These are phyloP conservation scores for Taphrina pruni DNA, from an alignment of 1,139 yeast genomes.

Conservation along the genomic window DNA sequence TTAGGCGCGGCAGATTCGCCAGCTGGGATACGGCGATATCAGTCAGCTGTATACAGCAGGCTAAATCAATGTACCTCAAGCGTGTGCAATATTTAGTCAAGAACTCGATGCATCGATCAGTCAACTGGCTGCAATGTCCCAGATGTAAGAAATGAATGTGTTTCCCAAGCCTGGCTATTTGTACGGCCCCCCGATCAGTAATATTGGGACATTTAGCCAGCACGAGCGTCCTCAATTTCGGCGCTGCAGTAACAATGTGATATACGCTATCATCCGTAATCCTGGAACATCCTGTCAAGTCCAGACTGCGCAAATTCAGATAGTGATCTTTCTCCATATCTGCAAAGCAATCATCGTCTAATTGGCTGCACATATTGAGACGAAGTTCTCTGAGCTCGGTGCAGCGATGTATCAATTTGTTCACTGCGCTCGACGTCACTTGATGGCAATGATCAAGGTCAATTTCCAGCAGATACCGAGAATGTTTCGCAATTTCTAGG, in stretches of 20 bases:
- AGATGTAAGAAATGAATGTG: constrained; percentile 87
- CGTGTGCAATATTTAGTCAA: constrained; percentile 81
- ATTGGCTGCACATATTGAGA: constrained; percentile 51
- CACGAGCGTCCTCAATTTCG: constrained; percentile 83
- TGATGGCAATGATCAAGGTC: constrained; percentile 85
- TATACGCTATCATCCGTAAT: constrained; percentile 82
- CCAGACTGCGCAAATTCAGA: constrained; percentile 68
- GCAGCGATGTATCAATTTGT: constrained; percentile 66
- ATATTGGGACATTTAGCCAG: constrained; percentile 87
- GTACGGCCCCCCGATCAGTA: constrained; percentile 79
- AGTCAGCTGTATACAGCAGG: constrained; percentile 90
- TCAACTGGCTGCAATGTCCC: constrained; percentile 90
- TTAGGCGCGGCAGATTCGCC: constrained; percentile 75
- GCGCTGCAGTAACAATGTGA: constrained; percentile 74
- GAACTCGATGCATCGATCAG: constrained; percentile 82
- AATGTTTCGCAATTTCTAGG: constrained; percentile 65
- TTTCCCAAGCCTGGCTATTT: constrained; percentile 75
- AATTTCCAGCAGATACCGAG: constrained; percentile 83
- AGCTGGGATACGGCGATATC: constrained; percentile 81
- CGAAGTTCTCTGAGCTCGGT: constrained; percentile 82
- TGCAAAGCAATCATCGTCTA: constrained; percentile 30
- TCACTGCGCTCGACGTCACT: constrained; percentile 68
- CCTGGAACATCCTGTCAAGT: constrained; percentile 81
- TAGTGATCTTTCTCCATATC: constrained; percentile 23
- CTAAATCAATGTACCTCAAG: constrained; percentile 90